A percentile compares a stretch with the other conserved stretches of the same genome.
Evolutionary conservation across 2,329 filamentous ascomycete genomes (phyloP).

Genomic region (Rachicladosporium sp.): DNA sequence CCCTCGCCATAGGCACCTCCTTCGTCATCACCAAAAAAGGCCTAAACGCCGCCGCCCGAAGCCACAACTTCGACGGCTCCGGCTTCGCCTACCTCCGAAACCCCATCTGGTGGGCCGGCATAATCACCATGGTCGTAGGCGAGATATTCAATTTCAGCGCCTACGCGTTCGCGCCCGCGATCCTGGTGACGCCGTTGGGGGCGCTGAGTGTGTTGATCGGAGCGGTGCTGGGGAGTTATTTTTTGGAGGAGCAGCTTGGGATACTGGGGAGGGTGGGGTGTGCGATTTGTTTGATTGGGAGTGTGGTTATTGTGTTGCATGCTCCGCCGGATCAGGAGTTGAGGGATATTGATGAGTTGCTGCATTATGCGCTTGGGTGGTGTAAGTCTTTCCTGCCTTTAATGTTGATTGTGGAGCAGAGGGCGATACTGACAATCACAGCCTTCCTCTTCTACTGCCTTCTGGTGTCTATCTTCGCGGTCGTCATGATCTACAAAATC

Average conservation of each 20-base stretch:
- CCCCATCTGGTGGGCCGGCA: slow-evolving; percentile 96
- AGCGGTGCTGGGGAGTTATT: slow-evolving; percentile 88
- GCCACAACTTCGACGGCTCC: slow-evolving; percentile 92
- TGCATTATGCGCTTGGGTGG: slow-evolving; percentile 61
- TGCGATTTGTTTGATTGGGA: slow-evolving; percentile 89
- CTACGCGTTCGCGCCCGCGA: slow-evolving; percentile 97
- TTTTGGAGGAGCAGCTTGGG: slow-evolving; percentile 82
- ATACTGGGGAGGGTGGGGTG: slow-evolving; percentile 85
- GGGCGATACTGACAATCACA: slow-evolving; percentile 25
- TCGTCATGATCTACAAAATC: slow-evolving; percentile 92
- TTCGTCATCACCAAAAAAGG: slow-evolving; percentile 99
- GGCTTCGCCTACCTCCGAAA: slow-evolving; percentile 89
- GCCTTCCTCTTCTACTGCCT: slow-evolving; percentile 83
- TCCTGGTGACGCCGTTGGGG: slow-evolving; percentile 88
- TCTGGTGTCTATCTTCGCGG: slow-evolving; percentile 68
- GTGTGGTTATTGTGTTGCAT: slow-evolving; percentile 94
- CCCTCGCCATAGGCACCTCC: slow-evolving; percentile 60
- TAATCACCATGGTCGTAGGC: slow-evolving; percentile 77
- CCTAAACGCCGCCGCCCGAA: slow-evolving; percentile 77
- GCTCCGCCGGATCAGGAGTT: slow-evolving; percentile 90
- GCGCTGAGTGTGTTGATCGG: slow-evolving; percentile 89
- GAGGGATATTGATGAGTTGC: slow-evolving; percentile 78
- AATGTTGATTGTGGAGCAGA: too few species aligned
- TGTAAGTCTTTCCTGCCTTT: too few species aligned
- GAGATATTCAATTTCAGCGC: slow-evolving; percentile 96